Evolutionary conservation across 371 early-diverging fungal species (phyloP).

Genomic region (Syncephalastrum racemosum): DNA sequence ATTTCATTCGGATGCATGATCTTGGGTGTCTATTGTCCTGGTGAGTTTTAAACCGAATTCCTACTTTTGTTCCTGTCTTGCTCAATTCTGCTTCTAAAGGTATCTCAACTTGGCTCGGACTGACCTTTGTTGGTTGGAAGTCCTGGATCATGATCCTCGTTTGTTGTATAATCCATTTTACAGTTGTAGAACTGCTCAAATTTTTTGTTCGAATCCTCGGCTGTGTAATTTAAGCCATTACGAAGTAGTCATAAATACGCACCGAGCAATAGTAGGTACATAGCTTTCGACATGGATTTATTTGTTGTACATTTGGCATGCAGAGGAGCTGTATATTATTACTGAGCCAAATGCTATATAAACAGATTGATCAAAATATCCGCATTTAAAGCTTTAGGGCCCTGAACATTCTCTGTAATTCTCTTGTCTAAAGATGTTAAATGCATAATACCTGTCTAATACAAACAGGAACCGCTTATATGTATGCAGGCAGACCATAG

Average conservation of each 20-base stretch:
- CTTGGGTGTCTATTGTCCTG: conserved; percentile 74
- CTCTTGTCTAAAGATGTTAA: no score
- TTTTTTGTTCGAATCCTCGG: conserved; percentile 33
- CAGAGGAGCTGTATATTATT: not conserved
- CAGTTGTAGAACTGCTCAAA: conserved; percentile 74
- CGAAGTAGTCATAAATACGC: not conserved
- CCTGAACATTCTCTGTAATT: no score
- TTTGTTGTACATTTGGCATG: not conserved
- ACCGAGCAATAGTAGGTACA: not conserved
- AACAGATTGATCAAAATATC: no score
- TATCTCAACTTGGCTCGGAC: conserved; percentile 59
- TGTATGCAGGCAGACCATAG: no score
- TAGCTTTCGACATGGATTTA: no score
- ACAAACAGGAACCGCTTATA: no score
- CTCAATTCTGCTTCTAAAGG: conserved; percentile 8
- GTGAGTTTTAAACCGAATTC: conserved; percentile 19
- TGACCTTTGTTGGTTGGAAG: conserved; percentile 60
- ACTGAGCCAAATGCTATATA: no score
- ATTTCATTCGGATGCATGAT: conserved; percentile 65
- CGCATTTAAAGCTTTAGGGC: no score
- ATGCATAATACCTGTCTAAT: no score
- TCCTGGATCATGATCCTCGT: conserved; percentile 80
- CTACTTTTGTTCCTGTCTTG: not conserved
- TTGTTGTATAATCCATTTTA: conserved; percentile 65
- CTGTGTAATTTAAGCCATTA: not conserved